Evolutionary conservation across 257 asterid genomes (phyloP).

Genomic region (Buddleja alternifolia): DNA sequence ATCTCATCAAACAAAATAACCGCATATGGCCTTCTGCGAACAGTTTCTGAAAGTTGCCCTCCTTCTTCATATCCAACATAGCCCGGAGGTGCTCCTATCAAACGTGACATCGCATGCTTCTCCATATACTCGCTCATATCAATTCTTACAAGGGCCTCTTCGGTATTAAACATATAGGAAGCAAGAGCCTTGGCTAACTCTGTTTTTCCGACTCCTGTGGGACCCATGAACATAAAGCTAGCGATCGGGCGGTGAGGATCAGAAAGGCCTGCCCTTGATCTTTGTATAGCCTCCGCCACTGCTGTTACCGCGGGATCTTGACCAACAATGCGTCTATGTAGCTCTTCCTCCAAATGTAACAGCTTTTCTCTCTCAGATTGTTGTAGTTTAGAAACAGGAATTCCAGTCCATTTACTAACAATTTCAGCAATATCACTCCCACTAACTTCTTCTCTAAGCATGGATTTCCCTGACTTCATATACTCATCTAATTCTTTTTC

Average conservation of each 20-base stretch:
- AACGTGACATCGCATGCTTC: constrained; percentile 89
- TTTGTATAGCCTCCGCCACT: constrained; percentile 93
- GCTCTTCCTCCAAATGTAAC: constrained; percentile 76
- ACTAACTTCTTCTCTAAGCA: constrained; percentile 92
- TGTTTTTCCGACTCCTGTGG: constrained; percentile 96
- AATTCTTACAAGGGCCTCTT: constrained; percentile 89
- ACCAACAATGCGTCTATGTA: constrained; percentile 82
- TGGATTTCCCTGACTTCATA: constrained; percentile 83
- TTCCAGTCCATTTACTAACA: constrained; percentile 98
- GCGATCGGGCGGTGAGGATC: constrained; percentile 98
- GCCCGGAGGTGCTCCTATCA: constrained; percentile 97
- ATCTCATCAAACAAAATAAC: constrained; percentile 91
- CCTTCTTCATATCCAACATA: constrained; percentile 97
- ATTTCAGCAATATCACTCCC: constrained; percentile 89
- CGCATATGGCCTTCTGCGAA: constrained; percentile 89
- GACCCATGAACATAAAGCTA: constrained; percentile 99
- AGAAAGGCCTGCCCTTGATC: constrained; percentile 95
- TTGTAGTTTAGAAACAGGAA: constrained; percentile 84
- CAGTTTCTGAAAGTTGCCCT: constrained; percentile 83
- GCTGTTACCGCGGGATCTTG: constrained; percentile 91
- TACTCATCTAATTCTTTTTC: constrained; percentile 81
- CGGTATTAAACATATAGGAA: constrained; percentile 85
- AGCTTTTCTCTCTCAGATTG: constrained; percentile 91
- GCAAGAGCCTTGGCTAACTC: constrained; percentile 97
- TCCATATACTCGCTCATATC: constrained; percentile 99